Percentiles rank a stretch among this genome's conserved stretches.
Conservation (phyloP, 2,329 filamentous ascomycete species). For the Alternaria sp. region DNA sequence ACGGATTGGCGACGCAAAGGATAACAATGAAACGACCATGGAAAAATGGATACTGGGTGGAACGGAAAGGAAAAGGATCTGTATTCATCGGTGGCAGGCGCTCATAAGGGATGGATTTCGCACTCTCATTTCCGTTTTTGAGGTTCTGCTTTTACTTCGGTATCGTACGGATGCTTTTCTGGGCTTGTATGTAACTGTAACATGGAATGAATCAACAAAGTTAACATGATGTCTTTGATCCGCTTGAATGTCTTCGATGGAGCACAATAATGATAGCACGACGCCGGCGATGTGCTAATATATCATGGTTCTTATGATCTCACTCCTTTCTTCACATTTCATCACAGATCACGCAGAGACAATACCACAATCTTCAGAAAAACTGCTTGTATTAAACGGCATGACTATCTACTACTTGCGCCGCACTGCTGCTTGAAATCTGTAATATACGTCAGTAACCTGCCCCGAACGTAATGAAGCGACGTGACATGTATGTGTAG, state of each 20-base stretch:
- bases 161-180: not conserved
- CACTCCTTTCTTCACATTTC: too few relatives aligned
- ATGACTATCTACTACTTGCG: too few relatives aligned
- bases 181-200: not conserved
- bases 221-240: too few relatives aligned
- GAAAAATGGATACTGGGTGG: constrained; percentile 1
- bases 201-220: not conserved
- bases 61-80: not conserved
- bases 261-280: too few relatives aligned
- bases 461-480: not conserved
- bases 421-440: too few relatives aligned
- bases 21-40: not conserved
- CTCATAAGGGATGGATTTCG: constrained; percentile 1
- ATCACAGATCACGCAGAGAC: too few relatives aligned
- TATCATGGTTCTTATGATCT: too few relatives aligned
- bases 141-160: not conserved
- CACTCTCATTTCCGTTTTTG: not conserved
- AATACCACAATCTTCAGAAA: too few relatives aligned
- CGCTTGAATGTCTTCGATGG: too few relatives aligned
- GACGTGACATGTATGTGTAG: not conserved
- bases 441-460: not conserved
- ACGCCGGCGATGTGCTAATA: too few relatives aligned
- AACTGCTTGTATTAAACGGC: too few relatives aligned
- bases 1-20: not conserved
- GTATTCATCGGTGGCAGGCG: not conserved